Percentiles rank a stretch among this genome's conserved stretches.
These are phyloP conservation scores for Metschnikowia rubicola DNA, from an alignment of 805 yeast genomes.

Conservation along the genomic window DNA sequence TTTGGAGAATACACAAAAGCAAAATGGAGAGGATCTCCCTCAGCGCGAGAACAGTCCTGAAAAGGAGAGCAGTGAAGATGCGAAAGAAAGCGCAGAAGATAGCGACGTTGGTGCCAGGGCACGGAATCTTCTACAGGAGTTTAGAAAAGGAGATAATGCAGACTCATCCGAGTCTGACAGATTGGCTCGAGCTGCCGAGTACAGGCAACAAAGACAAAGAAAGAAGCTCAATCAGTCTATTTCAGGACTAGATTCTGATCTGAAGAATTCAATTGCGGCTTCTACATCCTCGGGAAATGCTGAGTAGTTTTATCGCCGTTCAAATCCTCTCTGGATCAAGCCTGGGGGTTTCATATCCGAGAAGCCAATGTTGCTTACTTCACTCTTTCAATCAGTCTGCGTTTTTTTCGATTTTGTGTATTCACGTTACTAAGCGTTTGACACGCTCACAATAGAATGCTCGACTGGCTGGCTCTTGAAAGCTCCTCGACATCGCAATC, in stretches of 20 bases:
- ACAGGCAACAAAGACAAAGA: constrained; percentile 16
- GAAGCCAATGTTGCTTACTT: too few species aligned
- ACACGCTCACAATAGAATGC: neutral
- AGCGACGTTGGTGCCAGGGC: constrained; percentile 59
- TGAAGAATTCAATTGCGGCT: neutral
- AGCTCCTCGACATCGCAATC: constrained; percentile 37
- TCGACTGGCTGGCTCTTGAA: constrained; percentile 3
- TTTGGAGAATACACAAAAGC: constrained; percentile 33
- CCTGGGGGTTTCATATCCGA: too few species aligned
- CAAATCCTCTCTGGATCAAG: too few species aligned
- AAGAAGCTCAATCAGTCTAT: constrained; percentile 10
- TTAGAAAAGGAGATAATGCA: constrained; percentile 39
- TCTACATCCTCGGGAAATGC: neutral
- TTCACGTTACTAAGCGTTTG: too few species aligned
- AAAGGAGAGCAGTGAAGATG: constrained; percentile 1
- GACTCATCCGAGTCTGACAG: constrained; percentile 14
- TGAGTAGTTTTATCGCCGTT: neutral
- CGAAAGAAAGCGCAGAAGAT: constrained; percentile 15
- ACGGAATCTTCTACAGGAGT: constrained; percentile 56
- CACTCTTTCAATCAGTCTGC: neutral
- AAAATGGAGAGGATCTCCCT: neutral
- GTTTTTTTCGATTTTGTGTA: neutral
- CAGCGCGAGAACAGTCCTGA: neutral
- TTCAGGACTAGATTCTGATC: neutral
- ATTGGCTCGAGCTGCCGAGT: constrained; percentile 13